Evolutionary conservation across 345 rosid species (phyloP).

Genomic region (Camelina laxa): DNA sequence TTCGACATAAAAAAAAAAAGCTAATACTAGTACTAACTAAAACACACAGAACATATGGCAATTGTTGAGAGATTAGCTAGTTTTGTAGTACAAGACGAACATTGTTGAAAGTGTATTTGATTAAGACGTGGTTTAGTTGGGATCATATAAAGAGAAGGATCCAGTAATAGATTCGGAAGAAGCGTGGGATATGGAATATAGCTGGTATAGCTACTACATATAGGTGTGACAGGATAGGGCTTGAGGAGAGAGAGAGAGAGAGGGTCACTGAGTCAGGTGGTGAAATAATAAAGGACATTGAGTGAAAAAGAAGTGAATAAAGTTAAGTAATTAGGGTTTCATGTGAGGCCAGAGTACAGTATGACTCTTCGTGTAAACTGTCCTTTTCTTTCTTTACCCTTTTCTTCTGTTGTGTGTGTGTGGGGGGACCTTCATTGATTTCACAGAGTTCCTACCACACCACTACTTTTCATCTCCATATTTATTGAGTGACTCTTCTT

Average conservation of each 20-base stretch:
- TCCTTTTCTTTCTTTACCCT: conserved; percentile 36
- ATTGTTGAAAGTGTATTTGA: conserved; percentile 1
- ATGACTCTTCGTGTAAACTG: conserved; percentile 46
- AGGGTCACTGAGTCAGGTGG: conserved; percentile 31
- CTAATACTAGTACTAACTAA: background rate
- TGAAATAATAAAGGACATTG: conserved; percentile 20
- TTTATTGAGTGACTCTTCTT: background rate
- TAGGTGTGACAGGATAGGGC: conserved; percentile 38
- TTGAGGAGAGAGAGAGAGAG: conserved; percentile 6
- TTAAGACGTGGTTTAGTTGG: conserved; percentile 23
- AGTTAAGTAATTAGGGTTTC: conserved; percentile 41
- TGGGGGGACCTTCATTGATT: conserved; percentile 44
- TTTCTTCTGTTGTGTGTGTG: background rate
- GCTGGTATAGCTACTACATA: conserved; percentile 25
- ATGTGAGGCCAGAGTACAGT: conserved; percentile 41
- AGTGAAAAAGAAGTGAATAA: conserved; percentile 41
- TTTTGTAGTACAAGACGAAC: background rate
- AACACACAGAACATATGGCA: conserved; percentile 5
- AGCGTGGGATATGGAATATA: conserved; percentile 41
- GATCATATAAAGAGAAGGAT: conserved; percentile 35
- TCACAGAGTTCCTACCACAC: conserved; percentile 30
- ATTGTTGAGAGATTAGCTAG: background rate
- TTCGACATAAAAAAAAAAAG: background rate
- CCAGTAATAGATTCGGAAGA: conserved; percentile 41
- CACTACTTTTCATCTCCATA: background rate